phyloP scores from a whole-genome alignment of 768 basidiomycete genomes.

The Agrocybe praecox region DNA sequence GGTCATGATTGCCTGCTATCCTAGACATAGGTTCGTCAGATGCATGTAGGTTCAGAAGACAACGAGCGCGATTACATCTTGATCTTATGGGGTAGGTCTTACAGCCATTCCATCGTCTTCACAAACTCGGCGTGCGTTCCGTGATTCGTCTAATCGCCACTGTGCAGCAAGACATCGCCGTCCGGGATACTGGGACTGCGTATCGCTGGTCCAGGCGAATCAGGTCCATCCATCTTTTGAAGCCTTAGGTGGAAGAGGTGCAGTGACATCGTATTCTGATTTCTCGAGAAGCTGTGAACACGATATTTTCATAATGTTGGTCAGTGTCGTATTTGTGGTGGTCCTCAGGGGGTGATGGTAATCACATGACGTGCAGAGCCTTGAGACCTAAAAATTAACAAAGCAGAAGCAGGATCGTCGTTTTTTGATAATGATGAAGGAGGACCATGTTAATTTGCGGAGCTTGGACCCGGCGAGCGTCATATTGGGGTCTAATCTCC shows the following conservation, averaged over 20 bases:
- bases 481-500: no score
- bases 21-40: not conserved
- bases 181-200: constrained; percentile 52
- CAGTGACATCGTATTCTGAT: constrained; percentile 31
- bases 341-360: not conserved
- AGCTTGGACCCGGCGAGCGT: no score
- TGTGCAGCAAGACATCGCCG: constrained; percentile 58
- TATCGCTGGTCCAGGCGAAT: constrained; percentile 61
- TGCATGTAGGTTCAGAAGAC: not conserved
- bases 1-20: constrained; percentile 53
- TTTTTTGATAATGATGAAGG: no score
- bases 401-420: no score
- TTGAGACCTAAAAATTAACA: no score
- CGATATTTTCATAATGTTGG: not conserved
- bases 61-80: constrained; percentile 48
- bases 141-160: constrained; percentile 60
- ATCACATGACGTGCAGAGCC: not conserved
- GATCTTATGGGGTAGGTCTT: constrained; percentile 51
- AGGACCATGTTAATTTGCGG: no score
- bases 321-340: not conserved
- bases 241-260: not conserved
- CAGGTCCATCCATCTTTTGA: constrained; percentile 51
- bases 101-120: constrained; percentile 61
- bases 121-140: constrained; percentile 48
- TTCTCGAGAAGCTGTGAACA: constrained; percentile 7